phyloP scores from a whole-genome alignment of 2,329 filamentous ascomycete species.

The Coleophoma crateriformis region DNA sequence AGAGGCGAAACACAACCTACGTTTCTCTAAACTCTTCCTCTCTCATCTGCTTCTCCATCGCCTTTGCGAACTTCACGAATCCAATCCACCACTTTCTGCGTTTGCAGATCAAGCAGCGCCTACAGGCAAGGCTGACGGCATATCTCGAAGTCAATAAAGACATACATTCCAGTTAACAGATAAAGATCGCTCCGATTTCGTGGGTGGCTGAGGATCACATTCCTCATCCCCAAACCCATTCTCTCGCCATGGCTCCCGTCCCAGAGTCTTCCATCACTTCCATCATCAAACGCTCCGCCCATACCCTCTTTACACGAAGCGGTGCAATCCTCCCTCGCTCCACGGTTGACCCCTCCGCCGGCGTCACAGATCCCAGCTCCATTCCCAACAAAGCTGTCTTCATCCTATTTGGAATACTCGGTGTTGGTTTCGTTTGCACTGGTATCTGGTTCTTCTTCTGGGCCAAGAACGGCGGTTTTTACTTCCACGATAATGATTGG shows the following conservation, averaged over 20 bases:
- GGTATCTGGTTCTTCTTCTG: constrained; percentile 98
- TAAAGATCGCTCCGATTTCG: neutral
- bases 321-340: constrained; percentile 10
- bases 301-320: constrained; percentile 6
- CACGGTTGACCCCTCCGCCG: constrained; percentile 33
- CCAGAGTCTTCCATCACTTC: constrained; percentile 16
- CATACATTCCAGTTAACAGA: neutral
- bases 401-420: constrained; percentile 79
- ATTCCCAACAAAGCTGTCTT: constrained; percentile 66
- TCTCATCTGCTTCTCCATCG: too few relatives aligned
- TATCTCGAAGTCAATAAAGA: too few relatives aligned
- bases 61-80: too few relatives aligned
- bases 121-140: too few relatives aligned
- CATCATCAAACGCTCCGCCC: constrained; percentile 14
- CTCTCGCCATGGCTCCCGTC: constrained; percentile 20
- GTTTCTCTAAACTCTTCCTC: too few relatives aligned
- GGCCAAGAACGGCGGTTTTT: constrained; percentile 93
- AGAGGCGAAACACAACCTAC: too few relatives aligned
- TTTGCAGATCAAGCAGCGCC: too few relatives aligned
- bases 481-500: constrained; percentile 83
- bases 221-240: constrained; percentile 1
- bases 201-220: neutral
- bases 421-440: constrained; percentile 65
- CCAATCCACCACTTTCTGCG: too few relatives aligned
- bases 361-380: constrained; percentile 46